Conservation (phyloP, 441 rosid species). For the Hura crepitans region DNA sequence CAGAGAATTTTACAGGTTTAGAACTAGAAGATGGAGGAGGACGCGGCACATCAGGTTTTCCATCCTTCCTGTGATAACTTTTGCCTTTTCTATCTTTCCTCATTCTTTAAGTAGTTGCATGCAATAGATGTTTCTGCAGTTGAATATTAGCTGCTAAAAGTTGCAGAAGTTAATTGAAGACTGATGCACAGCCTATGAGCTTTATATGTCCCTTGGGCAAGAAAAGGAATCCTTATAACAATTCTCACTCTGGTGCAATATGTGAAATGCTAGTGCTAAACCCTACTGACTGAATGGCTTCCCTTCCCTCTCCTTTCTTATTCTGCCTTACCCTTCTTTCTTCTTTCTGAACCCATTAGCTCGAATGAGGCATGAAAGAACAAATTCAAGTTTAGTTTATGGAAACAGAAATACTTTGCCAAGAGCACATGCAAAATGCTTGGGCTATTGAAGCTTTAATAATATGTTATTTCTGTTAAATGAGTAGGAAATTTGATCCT, state of each 20-base stretch:
- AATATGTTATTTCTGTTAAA: neutral
- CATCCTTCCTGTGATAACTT: conserved; percentile 4
- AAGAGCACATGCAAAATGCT: neutral
- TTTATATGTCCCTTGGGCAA: too few species aligned
- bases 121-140: neutral
- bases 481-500: neutral
- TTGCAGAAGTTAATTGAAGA: conserved; percentile 2
- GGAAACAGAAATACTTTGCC: conserved; percentile 2
- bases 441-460: neutral
- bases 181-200: too few species aligned
- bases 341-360: too few species aligned
- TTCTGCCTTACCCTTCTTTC: too few species aligned
- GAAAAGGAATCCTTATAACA: too few species aligned
- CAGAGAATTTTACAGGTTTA: conserved; percentile 89
- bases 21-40: conserved; percentile 99
- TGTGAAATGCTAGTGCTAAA: too few species aligned
- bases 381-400: neutral
- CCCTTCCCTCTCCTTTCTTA: too few species aligned
- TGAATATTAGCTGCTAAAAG: neutral
- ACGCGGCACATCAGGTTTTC: conserved; percentile 93
- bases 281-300: too few species aligned
- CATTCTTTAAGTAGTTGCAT: neutral
- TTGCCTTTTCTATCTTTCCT: neutral
- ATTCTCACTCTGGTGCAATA: too few species aligned
- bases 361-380: neutral